Conservation (phyloP, 176 grass and related monocot genomes). For the Themeda triandra region DNA sequence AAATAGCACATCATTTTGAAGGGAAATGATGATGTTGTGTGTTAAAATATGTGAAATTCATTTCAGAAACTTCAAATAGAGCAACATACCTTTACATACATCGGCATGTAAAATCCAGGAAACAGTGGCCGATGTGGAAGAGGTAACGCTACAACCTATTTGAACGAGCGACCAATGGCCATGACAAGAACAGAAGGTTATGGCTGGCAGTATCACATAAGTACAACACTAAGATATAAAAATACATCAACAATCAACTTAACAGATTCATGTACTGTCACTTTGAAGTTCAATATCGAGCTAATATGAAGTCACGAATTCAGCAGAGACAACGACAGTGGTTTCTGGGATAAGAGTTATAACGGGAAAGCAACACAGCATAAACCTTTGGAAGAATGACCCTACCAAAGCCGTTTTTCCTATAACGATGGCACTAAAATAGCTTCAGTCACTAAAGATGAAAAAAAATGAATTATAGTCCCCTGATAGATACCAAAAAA, state of each 20-base stretch:
- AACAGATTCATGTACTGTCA: neutral
- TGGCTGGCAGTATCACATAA: constrained; percentile 7
- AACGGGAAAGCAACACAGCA: neutral
- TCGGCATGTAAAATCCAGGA: constrained; percentile 97
- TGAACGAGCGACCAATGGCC: constrained; percentile 19
- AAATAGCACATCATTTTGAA: constrained; percentile 1
- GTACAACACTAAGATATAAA: neutral
- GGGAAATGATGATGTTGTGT: neutral
- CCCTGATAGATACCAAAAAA: neutral
- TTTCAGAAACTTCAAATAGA: neutral
- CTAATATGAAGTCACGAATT: neutral
- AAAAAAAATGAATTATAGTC: neutral
- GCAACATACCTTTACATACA: constrained; percentile 78
- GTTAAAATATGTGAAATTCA: constrained; percentile 10
- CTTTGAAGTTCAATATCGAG: constrained; percentile 9
- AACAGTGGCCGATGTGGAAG: constrained; percentile 94
- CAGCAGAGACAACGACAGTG: neutral
- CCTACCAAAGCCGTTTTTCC: neutral
- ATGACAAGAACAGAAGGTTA: constrained; percentile 25
- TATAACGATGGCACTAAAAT: neutral
- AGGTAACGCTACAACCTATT: constrained; percentile 88
- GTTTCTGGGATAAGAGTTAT: neutral
- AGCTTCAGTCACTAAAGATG: constrained; percentile 13
- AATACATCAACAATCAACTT: neutral
- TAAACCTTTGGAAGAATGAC: neutral